Evolutionary conservation across 805 yeast species (phyloP).

Genomic region (Candida corydali): DNA sequence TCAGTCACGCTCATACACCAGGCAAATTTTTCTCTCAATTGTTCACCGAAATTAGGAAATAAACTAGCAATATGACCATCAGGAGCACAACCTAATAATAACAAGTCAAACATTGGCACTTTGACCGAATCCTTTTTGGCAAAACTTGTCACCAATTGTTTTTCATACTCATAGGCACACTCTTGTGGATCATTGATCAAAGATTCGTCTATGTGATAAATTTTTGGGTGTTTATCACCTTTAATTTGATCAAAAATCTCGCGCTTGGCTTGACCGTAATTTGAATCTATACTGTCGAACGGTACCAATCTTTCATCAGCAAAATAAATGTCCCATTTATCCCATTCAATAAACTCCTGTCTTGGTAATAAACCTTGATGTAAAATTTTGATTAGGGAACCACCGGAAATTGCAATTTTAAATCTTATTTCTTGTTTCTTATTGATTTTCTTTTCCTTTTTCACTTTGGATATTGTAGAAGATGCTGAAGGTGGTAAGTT

Average conservation of each 20-base stretch:
- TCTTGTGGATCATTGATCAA: constrained; percentile 79
- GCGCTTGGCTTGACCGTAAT: constrained; percentile 85
- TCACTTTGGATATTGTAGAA: constrained; percentile 15
- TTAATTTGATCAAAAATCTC: constrained; percentile 71
- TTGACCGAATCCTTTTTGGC: constrained; percentile 96
- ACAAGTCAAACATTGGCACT: constrained; percentile 88
- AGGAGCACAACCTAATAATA: constrained; percentile 95
- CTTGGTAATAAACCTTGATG: constrained; percentile 80
- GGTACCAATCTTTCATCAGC: constrained; percentile 96
- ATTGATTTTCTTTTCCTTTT: constrained; percentile 37
- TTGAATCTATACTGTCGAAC: constrained; percentile 74
- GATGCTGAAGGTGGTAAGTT: constrained; percentile 11
- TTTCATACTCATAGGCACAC: constrained; percentile 92
- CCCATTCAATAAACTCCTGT: constrained; percentile 75
- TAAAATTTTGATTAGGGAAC: constrained; percentile 81
- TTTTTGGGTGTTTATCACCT: constrained; percentile 54
- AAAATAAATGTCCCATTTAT: constrained; percentile 91
- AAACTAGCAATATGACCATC: constrained; percentile 98
- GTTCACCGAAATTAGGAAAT: constrained; percentile 84
- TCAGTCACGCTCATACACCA: constrained; percentile 93
- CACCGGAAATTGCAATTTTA: constrained; percentile 90
- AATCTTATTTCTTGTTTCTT: constrained; percentile 67
- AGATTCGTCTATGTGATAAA: constrained; percentile 78
- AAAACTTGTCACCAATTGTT: constrained; percentile 78
- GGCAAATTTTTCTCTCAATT: constrained; percentile 82